phyloP scores from a whole-genome alignment of 305 asterid genomes.

The Fraxinus baroniana region DNA sequence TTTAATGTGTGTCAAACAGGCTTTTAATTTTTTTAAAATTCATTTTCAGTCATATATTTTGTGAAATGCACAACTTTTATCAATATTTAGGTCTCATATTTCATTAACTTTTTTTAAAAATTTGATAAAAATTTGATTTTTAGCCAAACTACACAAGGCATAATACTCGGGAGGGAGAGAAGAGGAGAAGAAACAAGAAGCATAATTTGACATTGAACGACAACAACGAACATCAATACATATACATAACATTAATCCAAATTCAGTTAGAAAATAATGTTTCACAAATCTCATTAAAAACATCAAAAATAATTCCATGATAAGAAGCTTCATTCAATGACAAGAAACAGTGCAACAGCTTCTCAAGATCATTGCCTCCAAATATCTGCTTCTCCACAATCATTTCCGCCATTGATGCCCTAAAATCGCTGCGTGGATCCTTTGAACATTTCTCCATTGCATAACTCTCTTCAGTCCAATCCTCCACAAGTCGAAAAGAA shows the following conservation, averaged over 20 bases:
- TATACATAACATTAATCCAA: neutral
- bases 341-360: constrained; percentile 55
- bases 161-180: neutral
- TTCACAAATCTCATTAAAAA: neutral
- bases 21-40: no score
- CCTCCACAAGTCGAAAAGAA: neutral
- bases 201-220: neutral
- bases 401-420: constrained; percentile 89
- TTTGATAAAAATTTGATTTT: no score
- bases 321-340: constrained; percentile 45
- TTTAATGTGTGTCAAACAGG: no score
- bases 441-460: constrained; percentile 69
- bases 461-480: constrained; percentile 35
- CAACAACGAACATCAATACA: neutral
- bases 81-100: no score
- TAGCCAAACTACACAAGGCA: neutral
- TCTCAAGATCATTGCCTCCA: constrained; percentile 59
- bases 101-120: no score
- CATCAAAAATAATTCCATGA: constrained; percentile 31
- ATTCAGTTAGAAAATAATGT: neutral
- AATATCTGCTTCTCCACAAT: constrained; percentile 66
- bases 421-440: constrained; percentile 68
- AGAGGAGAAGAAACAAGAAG: neutral
- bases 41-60: no score
- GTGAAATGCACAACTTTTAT: no score